Base-by-base conservation (phyloP, 441 rosid genomes). In the Corymbia calophylla region DNA sequence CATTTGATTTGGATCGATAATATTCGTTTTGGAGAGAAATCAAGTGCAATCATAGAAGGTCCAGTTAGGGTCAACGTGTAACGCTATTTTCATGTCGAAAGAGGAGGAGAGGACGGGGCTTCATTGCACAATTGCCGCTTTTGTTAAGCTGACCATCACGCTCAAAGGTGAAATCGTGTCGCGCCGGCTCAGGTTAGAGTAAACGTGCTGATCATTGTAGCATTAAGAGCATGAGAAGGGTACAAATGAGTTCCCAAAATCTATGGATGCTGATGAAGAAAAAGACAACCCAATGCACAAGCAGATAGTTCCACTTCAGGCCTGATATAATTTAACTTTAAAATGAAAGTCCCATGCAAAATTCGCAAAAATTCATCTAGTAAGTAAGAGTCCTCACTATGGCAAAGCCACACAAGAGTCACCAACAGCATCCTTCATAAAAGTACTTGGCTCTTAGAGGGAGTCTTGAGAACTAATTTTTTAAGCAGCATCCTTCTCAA, bases 401-500 rank as follows among this genome's bases (percentile, higher is more conserved):
- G 84, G 84, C 84, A 44, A 44, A 77, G 51, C 84, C 84, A 77
- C 84, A 77, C 51, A 44, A 77, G 82, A 39, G 51, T 39, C 84
- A 44, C n/a, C 84, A 23, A 44, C 17, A 62, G 6, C 84, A 77
- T 44, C 51, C 70, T 44, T 77, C 84, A 77, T 77, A 23, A 44
- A 44, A 77, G 84, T 23, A 39, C 84, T 77, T 6, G 51, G 18
- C 44, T 44, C 51, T 11, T 77, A 23, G 84, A 25, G 17, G 17
- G 35, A 14, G 87, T 53, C 64, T 47, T 25, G 15, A 29, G 29
- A 56, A 12, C 56, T 60, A 35, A 51, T 32, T 82, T 86, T n/a
- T 85, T 81, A 91, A 88, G 89, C 90, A 21, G 29, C 88, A 54
- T 90, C 89, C 49, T 68, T 89, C 82, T 86, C 94, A 4, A 90